Base-by-base conservation (phyloP, 2,329 filamentous ascomycete species). In the Diaporthe ampelina region DNA sequence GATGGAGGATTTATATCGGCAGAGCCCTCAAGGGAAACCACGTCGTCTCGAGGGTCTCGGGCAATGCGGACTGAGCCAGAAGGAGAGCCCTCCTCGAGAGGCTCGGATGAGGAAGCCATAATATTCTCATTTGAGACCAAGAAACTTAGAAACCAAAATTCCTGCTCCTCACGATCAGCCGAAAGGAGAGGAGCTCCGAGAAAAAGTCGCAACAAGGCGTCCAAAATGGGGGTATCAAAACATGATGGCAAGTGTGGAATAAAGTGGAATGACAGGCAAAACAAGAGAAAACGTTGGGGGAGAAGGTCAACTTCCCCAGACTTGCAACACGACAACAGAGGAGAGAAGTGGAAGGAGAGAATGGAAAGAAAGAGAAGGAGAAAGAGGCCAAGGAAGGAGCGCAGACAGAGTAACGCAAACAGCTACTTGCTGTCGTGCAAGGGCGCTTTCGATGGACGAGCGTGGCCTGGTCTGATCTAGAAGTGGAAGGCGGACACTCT, bases 221-320 rank as follows among this genome's bases (percentile, higher is more conserved):
- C 67, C 72, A 74, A 74, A 75, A 69, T 58, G 52, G 56, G 43
- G 56, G 32, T 61, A 74, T 74, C 72, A 74, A 74, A 70, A 70
- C 72, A 74, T 74, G 48, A 63, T 74, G 43, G 19, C 48, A 65
- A 52, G 40, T n/a, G 45, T 50, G 56, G 58, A 70, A 72, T 61
- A 35, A 74, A 70, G 61, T 52, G 72, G 56, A 32, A 63, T 48
- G 48, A 35, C 19, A 63, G 32, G 32, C n/a, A 40, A 29, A 54
- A 63, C 59, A 63, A 70, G 58, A 58, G 29, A 57, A 32, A 35
- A 56, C 15, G 17, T 71, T 35, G 52, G 69, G 21, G 29, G 54
- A 54, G 74, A 61, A 72, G 72, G 71, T 74, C 72, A 75, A 74
- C 72, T 74, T 69, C 61, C 70, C 54, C 21, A 58, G 35, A 58